Evolutionary conservation across 306 rosid species (phyloP).

Genomic region (Coriaria nepalensis): DNA sequence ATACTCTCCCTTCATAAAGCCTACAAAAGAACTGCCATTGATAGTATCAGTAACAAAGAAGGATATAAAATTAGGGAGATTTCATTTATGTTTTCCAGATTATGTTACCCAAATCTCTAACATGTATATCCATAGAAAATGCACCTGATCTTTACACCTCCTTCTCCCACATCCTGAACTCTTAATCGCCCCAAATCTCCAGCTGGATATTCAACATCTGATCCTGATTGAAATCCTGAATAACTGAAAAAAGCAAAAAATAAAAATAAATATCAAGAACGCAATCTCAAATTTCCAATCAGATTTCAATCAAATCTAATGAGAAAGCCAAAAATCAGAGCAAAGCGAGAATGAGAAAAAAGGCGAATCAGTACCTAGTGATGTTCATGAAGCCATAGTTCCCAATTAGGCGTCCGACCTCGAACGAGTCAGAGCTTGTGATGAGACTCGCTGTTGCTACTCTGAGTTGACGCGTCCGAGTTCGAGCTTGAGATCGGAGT

Average conservation of each 20-base stretch:
- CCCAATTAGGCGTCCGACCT: constrained; percentile 81
- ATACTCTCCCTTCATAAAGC: constrained; percentile 88
- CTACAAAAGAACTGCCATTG: constrained; percentile 57
- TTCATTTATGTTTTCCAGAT: not conserved
- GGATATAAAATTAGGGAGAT: not conserved
- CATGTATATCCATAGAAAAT: constrained; percentile 1
- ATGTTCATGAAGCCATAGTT: constrained; percentile 89
- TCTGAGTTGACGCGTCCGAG: constrained; percentile 20
- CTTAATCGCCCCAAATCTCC: constrained; percentile 44
- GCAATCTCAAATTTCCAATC: not conserved
- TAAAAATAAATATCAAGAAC: not conserved
- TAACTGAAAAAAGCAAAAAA: constrained; percentile 21
- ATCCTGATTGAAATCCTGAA: constrained; percentile 33
- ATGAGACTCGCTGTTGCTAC: constrained; percentile 35
- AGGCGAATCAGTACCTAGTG: constrained; percentile 72
- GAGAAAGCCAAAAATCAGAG: not conserved
- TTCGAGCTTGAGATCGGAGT: constrained; percentile 13
- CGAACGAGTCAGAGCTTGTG: constrained; percentile 58
- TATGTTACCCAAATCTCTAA: not conserved
- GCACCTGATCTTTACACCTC: constrained; percentile 75
- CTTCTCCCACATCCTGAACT: constrained; percentile 83
- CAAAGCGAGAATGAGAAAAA: too few species aligned
- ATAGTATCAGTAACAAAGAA: constrained; percentile 33
- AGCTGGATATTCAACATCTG: constrained; percentile 29
- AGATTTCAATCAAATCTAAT: too few species aligned